Evolutionary conservation across 768 basidiomycete genomes (phyloP).

Genomic region (Trametes cubensis): DNA sequence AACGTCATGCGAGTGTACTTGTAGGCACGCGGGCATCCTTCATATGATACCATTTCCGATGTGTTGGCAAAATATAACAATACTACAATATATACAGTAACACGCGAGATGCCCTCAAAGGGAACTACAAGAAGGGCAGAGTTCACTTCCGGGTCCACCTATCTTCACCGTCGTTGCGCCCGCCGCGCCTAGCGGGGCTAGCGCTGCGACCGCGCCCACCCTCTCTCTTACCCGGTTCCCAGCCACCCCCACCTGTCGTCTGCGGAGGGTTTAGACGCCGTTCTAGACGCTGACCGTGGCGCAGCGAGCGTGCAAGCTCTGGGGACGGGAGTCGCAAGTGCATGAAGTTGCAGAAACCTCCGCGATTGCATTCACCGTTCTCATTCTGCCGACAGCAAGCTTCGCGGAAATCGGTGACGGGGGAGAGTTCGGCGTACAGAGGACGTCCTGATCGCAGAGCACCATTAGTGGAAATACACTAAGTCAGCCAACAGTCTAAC

Average conservation of each 20-base stretch:
- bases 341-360: constrained; percentile 99
- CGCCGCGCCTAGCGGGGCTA: constrained; percentile 66
- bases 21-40: too few species aligned
- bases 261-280: constrained; percentile 73
- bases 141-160: constrained; percentile 47
- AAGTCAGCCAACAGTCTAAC: constrained; percentile 31
- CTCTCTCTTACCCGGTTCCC: constrained; percentile 79
- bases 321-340: constrained; percentile 88
- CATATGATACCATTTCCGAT: too few species aligned
- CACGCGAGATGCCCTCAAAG: not conserved
- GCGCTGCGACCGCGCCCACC: constrained; percentile 71
- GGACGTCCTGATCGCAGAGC: constrained; percentile 69
- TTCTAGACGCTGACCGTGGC: constrained; percentile 82
- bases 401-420: constrained; percentile 98
- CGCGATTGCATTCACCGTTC: constrained; percentile 96
- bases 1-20: constrained; percentile 23
- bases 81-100: constrained; percentile 17
- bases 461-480: not conserved
- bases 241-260: constrained; percentile 68
- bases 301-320: constrained; percentile 76
- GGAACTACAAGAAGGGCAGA: not conserved
- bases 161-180: constrained; percentile 67
- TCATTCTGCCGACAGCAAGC: constrained; percentile 99
- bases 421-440: constrained; percentile 94
- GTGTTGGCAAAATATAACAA: not conserved